Evolutionary conservation across 108 stramenopile species (phyloP).

Genomic region (Nitzschia putrida): DNA sequence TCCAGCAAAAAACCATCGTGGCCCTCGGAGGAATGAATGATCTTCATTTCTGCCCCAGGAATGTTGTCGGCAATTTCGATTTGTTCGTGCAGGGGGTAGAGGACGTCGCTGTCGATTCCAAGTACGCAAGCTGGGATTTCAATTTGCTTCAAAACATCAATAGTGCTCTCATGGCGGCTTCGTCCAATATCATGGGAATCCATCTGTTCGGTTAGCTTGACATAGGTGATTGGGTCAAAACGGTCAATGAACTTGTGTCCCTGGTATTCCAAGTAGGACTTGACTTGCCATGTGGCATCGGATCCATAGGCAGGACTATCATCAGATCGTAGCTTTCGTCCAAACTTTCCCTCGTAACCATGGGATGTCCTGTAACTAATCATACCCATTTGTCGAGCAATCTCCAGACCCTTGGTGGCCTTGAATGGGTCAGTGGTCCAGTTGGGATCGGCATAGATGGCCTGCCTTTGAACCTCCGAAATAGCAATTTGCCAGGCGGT

Average conservation of each 20-base stretch:
- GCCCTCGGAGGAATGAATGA: constrained; percentile 83
- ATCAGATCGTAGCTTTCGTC: constrained; percentile 48
- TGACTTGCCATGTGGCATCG: constrained; percentile 79
- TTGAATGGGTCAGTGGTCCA: constrained; percentile 73
- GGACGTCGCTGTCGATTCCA: constrained; percentile 88
- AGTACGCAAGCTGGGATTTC: constrained; percentile 81
- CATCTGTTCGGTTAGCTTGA: constrained; percentile 93
- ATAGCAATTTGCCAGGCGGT: constrained; percentile 96
- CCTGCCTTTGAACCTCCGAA: constrained; percentile 89
- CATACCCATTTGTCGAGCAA: constrained; percentile 93
- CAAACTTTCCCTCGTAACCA: constrained; percentile 87
- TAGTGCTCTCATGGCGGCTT: constrained; percentile 55
- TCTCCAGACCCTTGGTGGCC: constrained; percentile 76
- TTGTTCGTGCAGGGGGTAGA: constrained; percentile 89
- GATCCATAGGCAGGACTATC: constrained; percentile 49
- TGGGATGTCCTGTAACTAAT: constrained; percentile 85
- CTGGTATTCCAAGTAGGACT: constrained; percentile 90
- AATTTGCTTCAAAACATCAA: constrained; percentile 60
- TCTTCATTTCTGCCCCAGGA: constrained; percentile 68
- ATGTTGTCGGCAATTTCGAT: constrained; percentile 70
- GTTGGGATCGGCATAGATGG: constrained; percentile 90
- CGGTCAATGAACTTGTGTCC: constrained; percentile 86
- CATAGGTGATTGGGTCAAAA: constrained; percentile 92
- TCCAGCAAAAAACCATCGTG: constrained; percentile 95
- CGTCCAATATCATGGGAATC: constrained; percentile 89